Evolutionary conservation across 768 basidiomycete species (phyloP), one percentile per base, ranked within the genome.

Genomic region (Trametopsis cervina): DNA sequence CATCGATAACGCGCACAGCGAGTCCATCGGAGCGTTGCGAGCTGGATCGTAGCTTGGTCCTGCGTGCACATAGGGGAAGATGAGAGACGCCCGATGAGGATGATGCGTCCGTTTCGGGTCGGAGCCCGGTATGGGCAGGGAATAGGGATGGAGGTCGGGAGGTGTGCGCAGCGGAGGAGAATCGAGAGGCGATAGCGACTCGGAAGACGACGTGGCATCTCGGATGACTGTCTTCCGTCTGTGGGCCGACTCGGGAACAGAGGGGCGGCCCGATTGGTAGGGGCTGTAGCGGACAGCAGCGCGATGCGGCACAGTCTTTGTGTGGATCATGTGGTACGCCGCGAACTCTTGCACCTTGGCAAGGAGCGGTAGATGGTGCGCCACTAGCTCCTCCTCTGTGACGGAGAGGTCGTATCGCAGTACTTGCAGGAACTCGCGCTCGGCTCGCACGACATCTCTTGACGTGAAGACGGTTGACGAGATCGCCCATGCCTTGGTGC

Each of bases 401-500:
- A 62, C 49, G 35, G 42, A 29, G 29, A 63, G 54, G 29, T 64
- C 51, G 56, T 55, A 64, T 39, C 58, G 54, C 43, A 66, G 55
- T 15, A 62, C 54, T 21, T 46, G 44, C 25, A 66, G 54, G 40
- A 63, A 57, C 44, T 64, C 57, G 50, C 58, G 58, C 54, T 64
- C 63, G 49, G 63, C 58, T 18, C 53, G 52, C 40, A 49, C 53
- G 40, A 65, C 48, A 47, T 65, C 64, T 9, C 53, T 37, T 24
- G 49, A 46, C 21, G 53, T 44, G 53, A 60, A 60, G 27, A 60
- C 42, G 33, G 49, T 33, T 5, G 61, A 47, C 38, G 57, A 60
- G 13, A 39, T 29, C 42, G 59, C 58, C 69, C 69, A 73, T 40
- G 66, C 62, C 51, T 62, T 62, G 63, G 89, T 86, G 71, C 89